These are phyloP conservation scores for Russula vinacea DNA, from an alignment of 768 basidiomycete species.

Conservation along the genomic window DNA sequence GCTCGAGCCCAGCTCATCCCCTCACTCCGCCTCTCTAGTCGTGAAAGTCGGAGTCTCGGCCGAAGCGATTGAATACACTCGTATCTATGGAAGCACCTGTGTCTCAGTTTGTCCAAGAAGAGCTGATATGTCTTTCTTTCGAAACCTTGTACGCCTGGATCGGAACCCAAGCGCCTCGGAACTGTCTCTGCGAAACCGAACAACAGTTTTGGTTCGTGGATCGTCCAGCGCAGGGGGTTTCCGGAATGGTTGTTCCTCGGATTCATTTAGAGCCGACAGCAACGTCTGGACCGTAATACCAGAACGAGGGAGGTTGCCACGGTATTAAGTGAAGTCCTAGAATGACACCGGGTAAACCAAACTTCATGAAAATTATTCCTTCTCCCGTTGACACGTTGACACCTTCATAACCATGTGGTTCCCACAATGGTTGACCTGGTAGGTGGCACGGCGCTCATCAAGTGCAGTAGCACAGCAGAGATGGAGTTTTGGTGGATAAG, in stretches of 20 bases:
- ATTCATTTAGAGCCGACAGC: conserved; percentile 55
- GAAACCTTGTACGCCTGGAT: conserved; percentile 27
- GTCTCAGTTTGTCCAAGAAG: neutral
- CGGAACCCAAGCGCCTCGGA: conserved; percentile 34
- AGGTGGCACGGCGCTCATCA: conserved; percentile 63
- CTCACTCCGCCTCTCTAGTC: neutral
- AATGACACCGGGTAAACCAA: conserved; percentile 76
- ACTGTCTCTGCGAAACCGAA: conserved; percentile 39
- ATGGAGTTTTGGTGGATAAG: conserved; percentile 37
- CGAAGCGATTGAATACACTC: neutral
- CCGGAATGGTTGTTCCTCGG: conserved; percentile 58
- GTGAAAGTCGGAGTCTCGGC: neutral
- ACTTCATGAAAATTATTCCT: conserved; percentile 67
- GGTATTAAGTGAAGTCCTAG: conserved; percentile 42
- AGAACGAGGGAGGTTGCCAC: neutral
- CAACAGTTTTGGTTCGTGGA: conserved; percentile 48
- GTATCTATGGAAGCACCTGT: neutral
- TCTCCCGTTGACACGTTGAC: conserved; percentile 40
- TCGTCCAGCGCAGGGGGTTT: conserved; percentile 61
- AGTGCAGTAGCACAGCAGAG: conserved; percentile 71
- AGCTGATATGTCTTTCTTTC: neutral
- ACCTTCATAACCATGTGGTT: conserved; percentile 44
- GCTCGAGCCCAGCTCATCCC: neutral
- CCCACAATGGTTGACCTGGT: conserved; percentile 38
- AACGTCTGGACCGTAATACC: conserved; percentile 49